Base-by-base conservation (phyloP, 164 flowering plant genomes). In the Litsea cubeba region DNA sequence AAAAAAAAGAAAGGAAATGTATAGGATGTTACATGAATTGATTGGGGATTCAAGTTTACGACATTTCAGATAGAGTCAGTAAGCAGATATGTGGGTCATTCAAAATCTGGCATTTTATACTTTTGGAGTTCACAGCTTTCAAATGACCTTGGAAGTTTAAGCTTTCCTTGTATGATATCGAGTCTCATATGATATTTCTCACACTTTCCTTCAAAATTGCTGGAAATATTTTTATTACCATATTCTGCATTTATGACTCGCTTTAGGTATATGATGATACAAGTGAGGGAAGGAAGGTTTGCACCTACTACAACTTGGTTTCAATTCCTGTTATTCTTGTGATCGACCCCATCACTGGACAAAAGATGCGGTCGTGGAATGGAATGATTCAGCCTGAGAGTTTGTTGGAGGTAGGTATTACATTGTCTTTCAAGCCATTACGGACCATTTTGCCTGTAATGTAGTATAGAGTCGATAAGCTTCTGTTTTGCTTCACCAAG, bases 261-360 rank as follows among this genome's bases (percentile, higher is more conserved):
- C 57, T 50, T 23, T 77, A 96, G 99, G 93, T 89, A 15, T 87
- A 92, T 83, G 96, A 96, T 79, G 98, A 94, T 79, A 84, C 96
- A 28, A 90, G 88, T 76, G 97, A 96, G 79, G 99, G 99, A 57
- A 86, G 80, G 79, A 96, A 96, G 74, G 97, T 94, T 10, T 90
- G 97, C 87, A 94, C 96, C 32, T 96, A 92, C 76, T 96, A 96
- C 88, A 89, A 88, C 72, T 65, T 92, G 81, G 91, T 88, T 24
- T 83, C 90, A 28, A 82, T 85, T 75, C 98, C 99, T 72, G 94
- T 84, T 32, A 84, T 94, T 74, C 88, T 96, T 64, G 87, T 96
- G 26, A 85, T 96, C 78, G 99, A 96, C 69, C 99, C 99, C 50
- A 84, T 92, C 62, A 96, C 99, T 0, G 99, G 99, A 60, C 97